Evolutionary conservation across 2,329 filamentous ascomycete species (phyloP).

Genomic region (Fusarium annulatum): DNA sequence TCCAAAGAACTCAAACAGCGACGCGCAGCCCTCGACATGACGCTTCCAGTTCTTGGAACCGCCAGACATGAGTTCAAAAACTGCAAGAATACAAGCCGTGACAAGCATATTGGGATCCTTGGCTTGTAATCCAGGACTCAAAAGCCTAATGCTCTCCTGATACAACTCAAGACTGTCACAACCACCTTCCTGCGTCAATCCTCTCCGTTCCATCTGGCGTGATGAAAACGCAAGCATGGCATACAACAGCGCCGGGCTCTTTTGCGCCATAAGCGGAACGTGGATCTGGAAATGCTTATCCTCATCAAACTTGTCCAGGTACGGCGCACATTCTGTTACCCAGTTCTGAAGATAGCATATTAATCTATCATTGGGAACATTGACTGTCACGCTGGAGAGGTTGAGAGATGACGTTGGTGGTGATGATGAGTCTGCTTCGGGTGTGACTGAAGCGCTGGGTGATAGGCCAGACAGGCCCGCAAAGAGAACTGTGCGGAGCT

Average conservation of each 20-base stretch:
- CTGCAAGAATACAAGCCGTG: constrained; percentile 59
- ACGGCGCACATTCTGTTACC: constrained; percentile 61
- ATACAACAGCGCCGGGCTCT: constrained; percentile 57
- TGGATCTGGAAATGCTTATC: constrained; percentile 63
- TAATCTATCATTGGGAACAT: constrained; percentile 43
- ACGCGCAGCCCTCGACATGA: constrained; percentile 67
- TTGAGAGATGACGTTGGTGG: constrained; percentile 37
- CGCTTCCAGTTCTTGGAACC: constrained; percentile 63
- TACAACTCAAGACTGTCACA: constrained; percentile 65
- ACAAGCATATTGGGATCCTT: constrained; percentile 59
- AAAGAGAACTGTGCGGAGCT: constrained; percentile 57
- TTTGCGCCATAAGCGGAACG: constrained; percentile 60
- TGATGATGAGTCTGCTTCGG: constrained; percentile 32
- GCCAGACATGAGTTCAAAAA: constrained; percentile 61
- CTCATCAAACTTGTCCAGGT: constrained; percentile 66
- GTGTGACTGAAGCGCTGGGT: constrained; percentile 45
- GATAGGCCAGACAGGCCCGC: constrained; percentile 45
- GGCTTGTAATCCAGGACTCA: constrained; percentile 56
- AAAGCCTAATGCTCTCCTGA: constrained; percentile 60
- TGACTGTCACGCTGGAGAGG: constrained; percentile 44
- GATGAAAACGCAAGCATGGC: constrained; percentile 65
- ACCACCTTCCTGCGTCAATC: constrained; percentile 56
- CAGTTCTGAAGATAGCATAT: constrained; percentile 59
- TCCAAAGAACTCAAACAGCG: constrained; percentile 61
- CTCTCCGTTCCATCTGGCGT: constrained; percentile 62